Percentiles rank a stretch among this genome's conserved stretches.
phyloP scores from a whole-genome alignment of 805 yeast genomes.

The Cephaloascus fragrans region DNA sequence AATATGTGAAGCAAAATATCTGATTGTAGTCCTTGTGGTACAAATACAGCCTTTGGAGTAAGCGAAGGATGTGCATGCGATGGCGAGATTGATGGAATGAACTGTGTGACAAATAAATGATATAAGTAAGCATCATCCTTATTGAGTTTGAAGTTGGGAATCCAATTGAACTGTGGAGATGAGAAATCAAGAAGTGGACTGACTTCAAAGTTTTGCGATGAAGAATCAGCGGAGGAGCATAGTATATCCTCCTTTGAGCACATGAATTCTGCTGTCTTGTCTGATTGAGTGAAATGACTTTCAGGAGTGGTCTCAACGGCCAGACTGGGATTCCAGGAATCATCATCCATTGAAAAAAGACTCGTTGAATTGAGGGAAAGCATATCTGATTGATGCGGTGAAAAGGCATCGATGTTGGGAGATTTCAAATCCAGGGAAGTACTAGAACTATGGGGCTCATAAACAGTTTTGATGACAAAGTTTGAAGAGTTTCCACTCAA shows the following conservation, averaged over 20 bases:
- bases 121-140: conserved; percentile 5
- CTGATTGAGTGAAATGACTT: too few relatives aligned
- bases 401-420: not conserved
- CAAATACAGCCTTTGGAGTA: conserved; percentile 28
- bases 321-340: too few relatives aligned
- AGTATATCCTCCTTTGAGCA: too few relatives aligned
- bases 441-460: too few relatives aligned
- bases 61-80: conserved; percentile 28
- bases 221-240: not conserved
- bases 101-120: conserved; percentile 27
- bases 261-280: too few relatives aligned
- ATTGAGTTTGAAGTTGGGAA: not conserved
- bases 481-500: not conserved
- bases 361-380: not conserved
- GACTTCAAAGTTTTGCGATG: not conserved
- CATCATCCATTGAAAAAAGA: too few relatives aligned
- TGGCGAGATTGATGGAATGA: conserved; percentile 29
- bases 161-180: not conserved
- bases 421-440: not conserved
- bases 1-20: conserved; percentile 20
- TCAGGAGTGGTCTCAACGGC: too few relatives aligned
- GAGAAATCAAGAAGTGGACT: not conserved
- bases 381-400: not conserved
- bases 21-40: conserved; percentile 22
- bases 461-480: not conserved